Evolutionary conservation across 306 rosid species (phyloP).

Genomic region (Echinosophora koreensis): DNA sequence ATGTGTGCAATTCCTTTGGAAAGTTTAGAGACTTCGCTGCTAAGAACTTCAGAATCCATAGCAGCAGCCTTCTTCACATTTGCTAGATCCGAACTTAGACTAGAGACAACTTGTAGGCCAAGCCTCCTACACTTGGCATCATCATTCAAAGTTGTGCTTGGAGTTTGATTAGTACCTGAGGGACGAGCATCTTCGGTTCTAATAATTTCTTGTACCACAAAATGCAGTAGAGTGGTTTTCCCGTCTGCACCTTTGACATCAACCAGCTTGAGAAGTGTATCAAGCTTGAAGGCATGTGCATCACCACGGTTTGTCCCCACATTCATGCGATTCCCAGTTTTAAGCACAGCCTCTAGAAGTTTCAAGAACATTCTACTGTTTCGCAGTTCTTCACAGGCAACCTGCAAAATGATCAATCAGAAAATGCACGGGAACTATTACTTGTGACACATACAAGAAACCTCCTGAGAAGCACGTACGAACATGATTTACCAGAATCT

Average conservation of each 20-base stretch:
- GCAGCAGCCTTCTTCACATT: constrained; percentile 95
- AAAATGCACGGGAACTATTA: constrained; percentile 1
- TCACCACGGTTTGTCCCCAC: constrained; percentile 98
- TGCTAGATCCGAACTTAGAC: constrained; percentile 80
- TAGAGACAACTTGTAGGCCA: constrained; percentile 85
- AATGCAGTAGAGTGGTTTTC: constrained; percentile 89
- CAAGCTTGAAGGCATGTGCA: constrained; percentile 97
- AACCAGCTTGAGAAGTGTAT: constrained; percentile 94
- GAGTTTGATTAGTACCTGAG: constrained; percentile 53
- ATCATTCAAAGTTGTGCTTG: constrained; percentile 56
- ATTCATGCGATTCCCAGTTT: constrained; percentile 97
- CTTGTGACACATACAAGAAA: not conserved
- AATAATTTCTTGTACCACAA: constrained; percentile 95
- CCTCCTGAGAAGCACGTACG: not conserved
- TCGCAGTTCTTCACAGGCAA: constrained; percentile 90
- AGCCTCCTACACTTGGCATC: constrained; percentile 84
- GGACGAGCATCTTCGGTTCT: constrained; percentile 90
- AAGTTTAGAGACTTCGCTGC: constrained; percentile 82
- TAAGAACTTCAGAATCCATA: constrained; percentile 87
- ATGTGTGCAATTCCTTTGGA: constrained; percentile 73
- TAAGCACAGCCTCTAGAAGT: constrained; percentile 94
- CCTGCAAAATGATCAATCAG: constrained; percentile 52
- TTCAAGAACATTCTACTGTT: constrained; percentile 94
- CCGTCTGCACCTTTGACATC: constrained; percentile 95
- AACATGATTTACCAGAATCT: not conserved